Evolutionary conservation across 2,329 filamentous ascomycete species (phyloP).

Genomic region (Cladosporium sp.): DNA sequence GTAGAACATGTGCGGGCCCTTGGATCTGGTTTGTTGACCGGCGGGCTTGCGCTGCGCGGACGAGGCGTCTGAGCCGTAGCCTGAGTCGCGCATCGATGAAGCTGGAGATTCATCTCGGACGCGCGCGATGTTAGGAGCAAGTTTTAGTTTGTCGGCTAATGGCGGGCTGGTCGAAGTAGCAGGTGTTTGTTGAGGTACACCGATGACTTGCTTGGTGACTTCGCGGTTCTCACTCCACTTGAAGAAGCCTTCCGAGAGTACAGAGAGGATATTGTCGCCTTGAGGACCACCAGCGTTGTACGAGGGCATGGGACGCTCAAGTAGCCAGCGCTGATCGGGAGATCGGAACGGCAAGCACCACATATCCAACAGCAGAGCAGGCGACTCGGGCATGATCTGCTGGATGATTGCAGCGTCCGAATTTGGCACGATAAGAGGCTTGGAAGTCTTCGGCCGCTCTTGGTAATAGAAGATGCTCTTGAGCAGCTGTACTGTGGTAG

Average conservation of each 20-base stretch:
- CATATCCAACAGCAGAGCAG: slow-evolving; percentile 72
- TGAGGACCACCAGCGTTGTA: slow-evolving; percentile 57
- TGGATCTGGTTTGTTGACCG: neutral
- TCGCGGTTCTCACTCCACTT: slow-evolving; percentile 75
- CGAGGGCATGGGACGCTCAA: slow-evolving; percentile 70
- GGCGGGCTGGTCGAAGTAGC: neutral
- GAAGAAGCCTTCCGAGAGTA: slow-evolving; percentile 75
- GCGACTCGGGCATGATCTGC: slow-evolving; percentile 68
- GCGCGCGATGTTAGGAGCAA: slow-evolving; percentile 33
- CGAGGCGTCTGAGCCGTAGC: slow-evolving; percentile 33
- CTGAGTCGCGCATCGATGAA: slow-evolving; percentile 32
- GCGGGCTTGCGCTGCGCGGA: slow-evolving; percentile 20
- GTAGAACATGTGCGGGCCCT: slow-evolving; percentile 70
- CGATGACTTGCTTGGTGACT: slow-evolving; percentile 65
- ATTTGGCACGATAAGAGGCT: slow-evolving; percentile 62
- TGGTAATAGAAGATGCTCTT: slow-evolving; percentile 73
- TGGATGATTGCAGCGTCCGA: slow-evolving; percentile 56
- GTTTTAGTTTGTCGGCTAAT: slow-evolving; percentile 28
- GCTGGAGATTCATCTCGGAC: slow-evolving; percentile 32
- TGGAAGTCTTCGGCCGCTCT: slow-evolving; percentile 44
- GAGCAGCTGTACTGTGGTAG: slow-evolving; percentile 72
- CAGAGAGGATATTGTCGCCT: slow-evolving; percentile 62
- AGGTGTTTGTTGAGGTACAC: slow-evolving; percentile 28
- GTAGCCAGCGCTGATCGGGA: slow-evolving; percentile 62
- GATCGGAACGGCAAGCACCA: slow-evolving; percentile 75